Evolutionary conservation across 1,284 basidiomycete species (phyloP), one percentile per base, ranked within the genome.

Genomic region (Abortiporus biennis): DNA sequence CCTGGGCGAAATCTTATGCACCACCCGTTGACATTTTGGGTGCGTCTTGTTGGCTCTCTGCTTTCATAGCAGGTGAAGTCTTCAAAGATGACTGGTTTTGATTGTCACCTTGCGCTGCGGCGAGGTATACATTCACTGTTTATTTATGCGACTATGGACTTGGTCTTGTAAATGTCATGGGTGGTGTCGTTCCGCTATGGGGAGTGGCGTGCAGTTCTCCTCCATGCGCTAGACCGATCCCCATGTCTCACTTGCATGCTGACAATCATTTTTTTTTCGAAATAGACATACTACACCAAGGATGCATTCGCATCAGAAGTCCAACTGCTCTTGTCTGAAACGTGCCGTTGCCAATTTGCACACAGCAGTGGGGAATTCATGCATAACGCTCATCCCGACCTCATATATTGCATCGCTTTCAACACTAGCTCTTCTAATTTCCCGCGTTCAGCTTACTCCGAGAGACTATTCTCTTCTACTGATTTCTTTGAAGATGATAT

Each of bases 331-430:
- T 68, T 92, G 15, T 56, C 64, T 1, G 81, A 92, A 48, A 86
- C 85, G 0, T 71, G 80, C 0, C 71, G 76, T 12, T 97, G 93
- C 61, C 75, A 85, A 49, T 97, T 94, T 55, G 92, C 92, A 0
- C 86, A 92, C 55, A 85, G 86, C 50, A 85, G 79, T 52, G 73
- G 72, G 45, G 80, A 86, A 47, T 88, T 91, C 68, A 78, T 80
- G 54, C 80, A 85, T 49, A 74, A 80, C 13, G 85, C 88, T 1
- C 76, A 80, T 40, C 60, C 69, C 8, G 75, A 90, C 51, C 72
- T 90, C 20, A 76, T 96, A 51, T 92, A 86, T 65, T 96, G 93
- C 57, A 82, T 93, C 47, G 91, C 80, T 0, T 93, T 78, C 57
- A 91, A 93, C 52, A 65, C 75, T 6, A 68, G 69, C 19, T 63